Conservation (phyloP, 2,329 filamentous ascomycete genomes). For the Neophaeococcomyces mojaviensis region DNA sequence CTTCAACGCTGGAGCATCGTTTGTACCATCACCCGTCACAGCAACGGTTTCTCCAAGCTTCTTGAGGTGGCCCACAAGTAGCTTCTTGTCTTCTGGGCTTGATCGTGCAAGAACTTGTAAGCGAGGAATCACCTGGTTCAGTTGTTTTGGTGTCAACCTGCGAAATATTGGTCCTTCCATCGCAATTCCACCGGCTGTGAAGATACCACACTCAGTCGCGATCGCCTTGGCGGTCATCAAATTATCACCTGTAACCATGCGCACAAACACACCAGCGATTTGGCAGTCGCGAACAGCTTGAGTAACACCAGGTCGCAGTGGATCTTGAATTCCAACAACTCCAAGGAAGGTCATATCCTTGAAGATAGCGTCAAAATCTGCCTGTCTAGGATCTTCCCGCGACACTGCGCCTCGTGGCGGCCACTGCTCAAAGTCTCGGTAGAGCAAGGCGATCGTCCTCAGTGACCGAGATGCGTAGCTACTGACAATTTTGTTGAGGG, state of each 20-base stretch:
- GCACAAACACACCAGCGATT: slow-evolving; percentile 67
- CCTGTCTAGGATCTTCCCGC: slow-evolving; percentile 51
- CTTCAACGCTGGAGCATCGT: slow-evolving; percentile 76
- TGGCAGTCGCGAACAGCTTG: slow-evolving; percentile 68
- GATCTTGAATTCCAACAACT: slow-evolving; percentile 75
- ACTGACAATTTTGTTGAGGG: slow-evolving; percentile 61
- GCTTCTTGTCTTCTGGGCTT: slow-evolving; percentile 69
- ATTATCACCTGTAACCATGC: slow-evolving; percentile 83
- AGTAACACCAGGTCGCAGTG: slow-evolving; percentile 65
- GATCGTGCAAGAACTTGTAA: slow-evolving; percentile 67
- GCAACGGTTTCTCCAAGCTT: slow-evolving; percentile 70
- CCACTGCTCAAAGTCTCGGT: slow-evolving; percentile 78
- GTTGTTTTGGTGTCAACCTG: slow-evolving; percentile 58
- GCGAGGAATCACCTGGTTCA: slow-evolving; percentile 59
- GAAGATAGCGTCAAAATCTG: slow-evolving; percentile 61
- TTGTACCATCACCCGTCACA: slow-evolving; percentile 76
- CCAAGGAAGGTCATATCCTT: slow-evolving; percentile 60
- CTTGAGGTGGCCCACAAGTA: slow-evolving; percentile 63
- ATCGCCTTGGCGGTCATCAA: slow-evolving; percentile 71
- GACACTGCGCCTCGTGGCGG: slow-evolving; percentile 59
- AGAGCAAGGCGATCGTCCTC: slow-evolving; percentile 75
- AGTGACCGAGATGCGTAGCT: slow-evolving; percentile 72
- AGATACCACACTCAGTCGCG: slow-evolving; percentile 69
- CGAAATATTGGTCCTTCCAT: slow-evolving; percentile 75
- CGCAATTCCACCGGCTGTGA: slow-evolving; percentile 58